phyloP scores from a whole-genome alignment of 1,284 basidiomycete genomes.

The Veloporphyrellus conicus region DNA sequence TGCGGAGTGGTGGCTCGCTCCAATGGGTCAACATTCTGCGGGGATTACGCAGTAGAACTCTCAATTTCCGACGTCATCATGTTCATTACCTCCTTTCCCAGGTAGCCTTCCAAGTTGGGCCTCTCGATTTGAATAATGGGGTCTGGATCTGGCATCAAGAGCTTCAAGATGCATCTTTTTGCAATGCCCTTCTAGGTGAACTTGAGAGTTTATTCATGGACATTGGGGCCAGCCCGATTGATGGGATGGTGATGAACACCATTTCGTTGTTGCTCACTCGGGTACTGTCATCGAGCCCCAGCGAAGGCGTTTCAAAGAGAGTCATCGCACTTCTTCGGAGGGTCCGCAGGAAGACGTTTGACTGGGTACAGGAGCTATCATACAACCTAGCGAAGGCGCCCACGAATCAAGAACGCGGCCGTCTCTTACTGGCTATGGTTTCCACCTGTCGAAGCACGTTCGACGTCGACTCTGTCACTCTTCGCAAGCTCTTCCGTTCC shows the following conservation, averaged over 20 bases:
- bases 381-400: constrained; percentile 18
- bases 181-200: too few relatives aligned
- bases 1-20: too few relatives aligned
- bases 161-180: too few relatives aligned
- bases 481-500: constrained; percentile 18
- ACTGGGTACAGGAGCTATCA: constrained; percentile 36
- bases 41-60: too few relatives aligned
- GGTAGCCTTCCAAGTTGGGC: too few relatives aligned
- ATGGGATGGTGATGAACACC: constrained; percentile 7
- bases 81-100: too few relatives aligned
- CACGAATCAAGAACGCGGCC: constrained; percentile 22
- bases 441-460: constrained; percentile 40
- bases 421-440: constrained; percentile 32
- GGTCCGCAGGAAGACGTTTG: constrained; percentile 32
- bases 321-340: constrained; percentile 26
- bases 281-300: constrained; percentile 27
- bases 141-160: too few relatives aligned
- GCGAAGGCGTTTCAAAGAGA: constrained; percentile 3
- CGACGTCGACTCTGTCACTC: constrained; percentile 29
- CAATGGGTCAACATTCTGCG: too few relatives aligned
- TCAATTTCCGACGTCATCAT: too few relatives aligned
- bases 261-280: constrained; percentile 34
- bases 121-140: too few relatives aligned
- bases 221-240: too few relatives aligned
- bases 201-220: too few relatives aligned